phyloP scores from a whole-genome alignment of 2,329 filamentous ascomycete species.

The Colletotrichum sp. region DNA sequence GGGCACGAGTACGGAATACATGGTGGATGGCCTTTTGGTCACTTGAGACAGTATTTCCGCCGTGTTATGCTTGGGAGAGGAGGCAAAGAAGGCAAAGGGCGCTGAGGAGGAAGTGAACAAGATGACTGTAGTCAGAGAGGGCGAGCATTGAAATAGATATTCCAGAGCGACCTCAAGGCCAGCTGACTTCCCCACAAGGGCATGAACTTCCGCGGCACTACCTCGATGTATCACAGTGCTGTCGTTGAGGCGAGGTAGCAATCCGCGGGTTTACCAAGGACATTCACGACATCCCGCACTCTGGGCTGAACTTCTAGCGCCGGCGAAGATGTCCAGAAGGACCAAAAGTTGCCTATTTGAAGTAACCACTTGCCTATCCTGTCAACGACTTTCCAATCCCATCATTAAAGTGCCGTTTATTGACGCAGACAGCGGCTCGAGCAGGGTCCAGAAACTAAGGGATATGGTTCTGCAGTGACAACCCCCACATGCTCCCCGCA shows the following conservation, averaged over 20 bases:
- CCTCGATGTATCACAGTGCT: not conserved
- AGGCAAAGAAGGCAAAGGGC: not conserved
- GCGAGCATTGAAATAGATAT: not conserved
- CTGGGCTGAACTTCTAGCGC: not conserved
- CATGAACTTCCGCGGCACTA: not conserved
- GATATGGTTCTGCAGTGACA: not conserved
- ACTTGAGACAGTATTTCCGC: accelerated
- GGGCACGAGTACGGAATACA: not conserved
- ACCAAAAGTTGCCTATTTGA: not conserved
- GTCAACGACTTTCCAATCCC: not conserved
- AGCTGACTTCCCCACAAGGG: not conserved
- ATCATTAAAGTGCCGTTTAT: not conserved
- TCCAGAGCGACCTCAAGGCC: not conserved
- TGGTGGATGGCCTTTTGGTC: no score
- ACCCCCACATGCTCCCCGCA: not conserved
- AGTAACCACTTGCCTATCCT: not conserved
- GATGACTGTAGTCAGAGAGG: not conserved
- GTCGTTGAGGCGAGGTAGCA: not conserved
- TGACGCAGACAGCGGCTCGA: not conserved
- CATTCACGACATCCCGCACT: not conserved
- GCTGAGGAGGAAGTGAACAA: not conserved
- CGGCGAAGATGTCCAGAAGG: not conserved
- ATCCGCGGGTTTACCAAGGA: not conserved
- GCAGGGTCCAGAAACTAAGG: not conserved
- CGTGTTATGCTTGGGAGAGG: not conserved